Conservation (phyloP, 768 basidiomycete genomes). For the Tricholoma terreum region DNA sequence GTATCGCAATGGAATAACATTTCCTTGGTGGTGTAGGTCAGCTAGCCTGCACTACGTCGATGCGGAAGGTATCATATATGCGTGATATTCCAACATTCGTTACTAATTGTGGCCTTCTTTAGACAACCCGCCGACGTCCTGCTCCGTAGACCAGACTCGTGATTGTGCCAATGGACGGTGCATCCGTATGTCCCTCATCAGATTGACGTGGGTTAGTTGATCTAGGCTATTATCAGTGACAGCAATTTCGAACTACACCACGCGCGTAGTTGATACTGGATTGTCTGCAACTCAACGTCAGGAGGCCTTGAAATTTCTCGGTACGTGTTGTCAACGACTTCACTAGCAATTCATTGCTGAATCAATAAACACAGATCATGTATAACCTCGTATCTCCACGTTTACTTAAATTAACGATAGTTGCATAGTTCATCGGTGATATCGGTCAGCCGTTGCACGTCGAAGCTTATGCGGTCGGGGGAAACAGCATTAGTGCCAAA, state of each 20-base stretch:
- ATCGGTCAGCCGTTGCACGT: conserved; percentile 50
- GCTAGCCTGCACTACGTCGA: conserved; percentile 48
- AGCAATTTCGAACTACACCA: conserved; percentile 58
- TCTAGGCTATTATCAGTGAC: conserved; percentile 31
- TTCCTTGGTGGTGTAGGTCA: conserved; percentile 28
- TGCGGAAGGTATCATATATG: conserved; percentile 37
- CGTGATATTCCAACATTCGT: not conserved
- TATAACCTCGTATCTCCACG: conserved; percentile 9
- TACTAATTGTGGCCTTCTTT: not conserved
- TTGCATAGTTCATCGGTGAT: conserved; percentile 42
- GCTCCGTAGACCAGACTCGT: conserved; percentile 45
- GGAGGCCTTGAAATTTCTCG: conserved; percentile 53
- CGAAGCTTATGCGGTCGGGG: conserved; percentile 42
- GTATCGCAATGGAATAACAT: not conserved
- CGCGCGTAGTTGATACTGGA: conserved; percentile 40
- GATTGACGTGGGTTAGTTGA: not conserved
- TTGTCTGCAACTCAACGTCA: conserved; percentile 41
- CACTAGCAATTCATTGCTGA: not conserved
- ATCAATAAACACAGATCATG: conserved; percentile 25
- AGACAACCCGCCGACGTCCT: conserved; percentile 45
- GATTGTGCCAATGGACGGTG: conserved; percentile 41
- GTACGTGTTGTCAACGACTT: conserved; percentile 21
- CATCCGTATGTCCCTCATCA: conserved; percentile 33
- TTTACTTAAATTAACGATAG: not conserved
- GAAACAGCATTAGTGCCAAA: conserved; percentile 39